Evolutionary conservation across 805 yeast genomes (phyloP), one percentile per base, ranked within the genome.

Genomic region (Sungouiella thailandica): DNA sequence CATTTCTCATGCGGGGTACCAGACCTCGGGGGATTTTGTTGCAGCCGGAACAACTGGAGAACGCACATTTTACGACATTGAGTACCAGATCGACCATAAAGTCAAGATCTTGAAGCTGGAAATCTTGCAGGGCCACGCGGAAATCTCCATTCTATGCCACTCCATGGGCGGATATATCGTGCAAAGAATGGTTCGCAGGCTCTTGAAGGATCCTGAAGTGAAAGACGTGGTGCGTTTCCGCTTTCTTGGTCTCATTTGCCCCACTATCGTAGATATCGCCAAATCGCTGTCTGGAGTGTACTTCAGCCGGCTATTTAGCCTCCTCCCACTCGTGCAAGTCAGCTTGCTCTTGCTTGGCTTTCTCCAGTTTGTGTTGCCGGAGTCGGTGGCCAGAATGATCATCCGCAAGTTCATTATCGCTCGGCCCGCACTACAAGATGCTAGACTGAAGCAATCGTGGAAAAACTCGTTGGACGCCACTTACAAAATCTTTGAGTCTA

Each of bases 141-240:
- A 67, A 9, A 52, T 80, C 6, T 57, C 61, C 32, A 58, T 81
- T 15, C 53, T 80, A 44, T 81, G 86, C 14, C 94, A 83, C 52
- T 82, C 90, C 0, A 74, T 83, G 10, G 94, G 94, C 2, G 67
- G 78, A 5, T 83, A 73, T 63, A 60, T 83, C 28, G 53, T 65
- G 3, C 88, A 83, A 52, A 53, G 82, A 28, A 62, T 76, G 2
- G 61, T 74, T 1, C 47, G 56, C 16, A 36, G 44, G 19, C 38
- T 65, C 23, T 25, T 44, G 7, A 41, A 44, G 17, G 64, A 59
- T 28, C 26, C 39, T 1, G 52, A 42, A 10, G 31, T 63, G 19
- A 35, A 50, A 2, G 45, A 44, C 2, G 40, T 47, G 13, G 44
- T 59, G 18, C 41, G 57, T 4, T 56, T 76, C 20, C 55, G 52